Evolutionary conservation across 371 early-diverging fungal species (phyloP), one percentile per base, ranked within the genome.

Genomic region (Mucor indicus): DNA sequence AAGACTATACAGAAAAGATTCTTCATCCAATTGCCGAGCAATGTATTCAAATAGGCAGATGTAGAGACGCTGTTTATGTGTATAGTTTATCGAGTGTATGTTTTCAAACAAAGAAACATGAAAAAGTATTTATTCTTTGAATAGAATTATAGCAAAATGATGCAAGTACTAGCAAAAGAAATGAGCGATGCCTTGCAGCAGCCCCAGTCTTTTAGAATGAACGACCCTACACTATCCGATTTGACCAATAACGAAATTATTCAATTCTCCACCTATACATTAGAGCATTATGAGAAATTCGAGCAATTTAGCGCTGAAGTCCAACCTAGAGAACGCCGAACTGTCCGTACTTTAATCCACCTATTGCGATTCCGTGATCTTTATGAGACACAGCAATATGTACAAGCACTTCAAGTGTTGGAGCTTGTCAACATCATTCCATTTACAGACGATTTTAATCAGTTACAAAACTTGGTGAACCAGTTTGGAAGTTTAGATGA

Each of bases 21-120:
- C 67, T 86, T 10, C 46, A 74, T 3, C 79, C 79, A 27, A 77
- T 91, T 25, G 96, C 93, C 1, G 74, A 86, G 42, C 69, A 78
- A 31, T 85, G 83, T 43, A 77, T 75, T 24, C 72, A 74, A 30
- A 81, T 81, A 44, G 91, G 91, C 2, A 75, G 79, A 5, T 75
- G 87, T 33, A 65, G 58, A 22, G 94, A 93, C 48, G 87, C 92
- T 0, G 76, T 93, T 16, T 59, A 80, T 55, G 73, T 92, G 15
- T 92, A 84, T 53, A 81, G 92, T 53, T 67, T 92, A 37, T 45
- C 55, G 10, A 12, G 24, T 20, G 60, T 59, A 46, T 46, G 42
- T 38, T 11, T 11, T 43, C 23, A 17, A 31, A 21, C 37, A 29
- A n/a, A 27, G 40, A 11, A 33, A 33, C 4, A 33, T 4, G n/a